phyloP scores from a whole-genome alignment of 352 stramenopile species.

The Blastocystis sp. region DNA sequence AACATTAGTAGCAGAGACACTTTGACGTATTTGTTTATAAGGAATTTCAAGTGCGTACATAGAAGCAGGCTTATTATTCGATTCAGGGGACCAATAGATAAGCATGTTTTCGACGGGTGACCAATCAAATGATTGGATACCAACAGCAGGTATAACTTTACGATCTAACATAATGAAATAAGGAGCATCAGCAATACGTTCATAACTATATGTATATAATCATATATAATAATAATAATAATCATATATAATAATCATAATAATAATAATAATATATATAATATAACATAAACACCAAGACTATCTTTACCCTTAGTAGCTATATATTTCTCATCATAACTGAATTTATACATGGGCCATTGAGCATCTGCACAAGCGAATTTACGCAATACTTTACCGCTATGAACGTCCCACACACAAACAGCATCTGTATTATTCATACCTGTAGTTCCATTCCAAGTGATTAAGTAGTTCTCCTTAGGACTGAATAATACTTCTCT shows the following conservation, averaged over 20 bases:
- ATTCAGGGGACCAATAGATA: slow-evolving; percentile 6
- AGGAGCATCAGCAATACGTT: neutral
- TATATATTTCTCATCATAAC: slow-evolving; percentile 4
- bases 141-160: no score
- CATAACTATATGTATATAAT: slow-evolving; percentile 2
- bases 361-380: slow-evolving; percentile 8
- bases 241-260: neutral
- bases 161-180: no score
- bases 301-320: slow-evolving; percentile 4
- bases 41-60: neutral
- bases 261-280: no score
- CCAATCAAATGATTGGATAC: neutral
- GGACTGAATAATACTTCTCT: neutral
- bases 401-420: neutral
- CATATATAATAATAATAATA: slow-evolving; percentile 6
- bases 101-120: neutral
- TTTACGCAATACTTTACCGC: slow-evolving; percentile 2
- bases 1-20: slow-evolving; percentile 11
- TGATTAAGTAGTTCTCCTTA: slow-evolving; percentile 3
- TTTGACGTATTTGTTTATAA: neutral
- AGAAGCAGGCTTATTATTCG: neutral
- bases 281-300: neutral
- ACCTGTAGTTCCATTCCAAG: slow-evolving; percentile 11
- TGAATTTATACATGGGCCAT: slow-evolving; percentile 15
- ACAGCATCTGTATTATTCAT: slow-evolving; percentile 3